These are phyloP conservation scores for Anastatica hierochuntica DNA, from an alignment of 345 rosid species.

Conservation along the genomic window DNA sequence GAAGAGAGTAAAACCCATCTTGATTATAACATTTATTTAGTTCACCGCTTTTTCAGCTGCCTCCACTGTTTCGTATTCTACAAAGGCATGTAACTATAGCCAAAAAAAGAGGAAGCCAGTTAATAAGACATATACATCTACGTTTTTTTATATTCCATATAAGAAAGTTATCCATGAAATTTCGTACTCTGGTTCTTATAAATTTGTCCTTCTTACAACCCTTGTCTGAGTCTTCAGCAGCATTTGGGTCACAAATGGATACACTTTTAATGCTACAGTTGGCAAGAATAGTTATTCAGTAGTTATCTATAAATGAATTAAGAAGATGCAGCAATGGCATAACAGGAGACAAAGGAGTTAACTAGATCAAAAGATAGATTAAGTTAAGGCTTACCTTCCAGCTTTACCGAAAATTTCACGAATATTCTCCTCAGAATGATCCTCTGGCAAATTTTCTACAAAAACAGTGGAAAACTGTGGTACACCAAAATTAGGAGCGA, in stretches of 20 bases:
- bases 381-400: slow-evolving; percentile 49
- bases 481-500: slow-evolving; percentile 15
- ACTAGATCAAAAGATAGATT: neutral
- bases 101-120: slow-evolving; percentile 6
- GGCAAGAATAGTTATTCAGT: neutral
- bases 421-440: slow-evolving; percentile 68
- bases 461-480: slow-evolving; percentile 70
- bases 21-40: neutral
- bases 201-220: slow-evolving; percentile 40
- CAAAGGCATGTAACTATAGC: slow-evolving; percentile 69
- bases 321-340: slow-evolving; percentile 1
- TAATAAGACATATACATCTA: neutral
- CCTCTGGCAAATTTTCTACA: slow-evolving; percentile 89
- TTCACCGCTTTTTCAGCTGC: slow-evolving; percentile 93
- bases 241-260: slow-evolving; percentile 46
- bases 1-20: neutral
- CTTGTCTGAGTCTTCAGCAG: slow-evolving; percentile 48
- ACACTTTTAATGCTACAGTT: slow-evolving; percentile 49
- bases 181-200: slow-evolving; percentile 52
- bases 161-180: slow-evolving; percentile 1
- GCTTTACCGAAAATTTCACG: slow-evolving; percentile 53
- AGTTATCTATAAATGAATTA: neutral
- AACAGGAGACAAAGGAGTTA: neutral
- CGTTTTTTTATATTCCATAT: neutral
- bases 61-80: slow-evolving; percentile 73